Conservation (phyloP, 2,329 filamentous ascomycete species). For the Thermoascus crustaceus region DNA sequence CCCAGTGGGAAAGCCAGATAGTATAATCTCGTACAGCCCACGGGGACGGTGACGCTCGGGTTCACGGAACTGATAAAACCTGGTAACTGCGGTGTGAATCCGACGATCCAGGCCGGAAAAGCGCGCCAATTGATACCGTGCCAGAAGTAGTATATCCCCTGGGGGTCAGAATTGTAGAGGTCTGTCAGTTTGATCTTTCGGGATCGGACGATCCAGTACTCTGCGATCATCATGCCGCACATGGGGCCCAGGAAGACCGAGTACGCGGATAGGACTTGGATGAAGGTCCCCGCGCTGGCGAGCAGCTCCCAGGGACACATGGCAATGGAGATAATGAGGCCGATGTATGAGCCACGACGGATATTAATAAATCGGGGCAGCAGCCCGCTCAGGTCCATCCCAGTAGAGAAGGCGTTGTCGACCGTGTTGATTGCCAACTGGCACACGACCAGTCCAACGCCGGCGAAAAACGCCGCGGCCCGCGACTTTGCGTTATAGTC, state of each 20-base stretch:
- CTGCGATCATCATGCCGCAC: slow-evolving; percentile 24
- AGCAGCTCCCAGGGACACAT: slow-evolving; percentile 48
- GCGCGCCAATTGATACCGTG: slow-evolving; percentile 40
- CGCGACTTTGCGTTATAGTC: slow-evolving; percentile 26
- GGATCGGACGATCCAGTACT: slow-evolving; percentile 27
- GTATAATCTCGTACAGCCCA: slow-evolving; percentile 31
- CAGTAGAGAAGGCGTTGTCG: slow-evolving; percentile 43
- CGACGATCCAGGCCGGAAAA: slow-evolving; percentile 32
- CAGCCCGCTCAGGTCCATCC: slow-evolving; percentile 49
- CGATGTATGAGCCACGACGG: slow-evolving; percentile 44
- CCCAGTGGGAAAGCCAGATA: slow-evolving; percentile 37
- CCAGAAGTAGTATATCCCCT: slow-evolving; percentile 37
- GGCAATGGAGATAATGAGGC: slow-evolving; percentile 36
- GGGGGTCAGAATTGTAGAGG: slow-evolving; percentile 31
- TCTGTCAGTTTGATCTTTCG: slow-evolving; percentile 36
- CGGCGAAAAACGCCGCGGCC: slow-evolving; percentile 41
- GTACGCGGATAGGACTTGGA: slow-evolving; percentile 39
- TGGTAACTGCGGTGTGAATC: slow-evolving; percentile 23
- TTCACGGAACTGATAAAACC: slow-evolving; percentile 20
- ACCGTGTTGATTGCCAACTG: slow-evolving; percentile 41
- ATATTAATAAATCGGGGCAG: slow-evolving; percentile 50
- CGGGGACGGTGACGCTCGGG: slow-evolving; percentile 15
- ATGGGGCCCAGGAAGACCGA: slow-evolving; percentile 41
- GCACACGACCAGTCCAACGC: slow-evolving; percentile 36
- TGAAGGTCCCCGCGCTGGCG: slow-evolving; percentile 39